These are phyloP conservation scores for Sugiyamaella qingdaonensis DNA, from an alignment of 805 yeast species.

Conservation along the genomic window DNA sequence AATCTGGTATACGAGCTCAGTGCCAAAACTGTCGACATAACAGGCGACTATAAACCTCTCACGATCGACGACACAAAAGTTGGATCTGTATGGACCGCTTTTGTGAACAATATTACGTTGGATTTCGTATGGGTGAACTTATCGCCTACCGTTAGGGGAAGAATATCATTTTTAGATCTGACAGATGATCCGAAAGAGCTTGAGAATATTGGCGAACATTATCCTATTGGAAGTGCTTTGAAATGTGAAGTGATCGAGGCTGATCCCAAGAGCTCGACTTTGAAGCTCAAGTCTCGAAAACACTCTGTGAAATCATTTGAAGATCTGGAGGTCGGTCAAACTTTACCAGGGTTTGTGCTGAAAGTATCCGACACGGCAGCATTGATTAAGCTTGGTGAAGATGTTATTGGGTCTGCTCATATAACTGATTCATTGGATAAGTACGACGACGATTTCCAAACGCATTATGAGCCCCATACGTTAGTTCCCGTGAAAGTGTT, in stretches of 20 bases:
- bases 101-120: conserved; percentile 57
- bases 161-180: conserved; percentile 60
- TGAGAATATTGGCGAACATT: conserved; percentile 48
- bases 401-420: conserved; percentile 31
- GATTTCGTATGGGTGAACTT: conserved; percentile 66
- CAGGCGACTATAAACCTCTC: conserved; percentile 31
- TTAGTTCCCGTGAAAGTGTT: conserved; percentile 24
- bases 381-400: conserved; percentile 16
- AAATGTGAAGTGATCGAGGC: conserved; percentile 50
- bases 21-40: conserved; percentile 43
- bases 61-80: conserved; percentile 42
- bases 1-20: conserved; percentile 63
- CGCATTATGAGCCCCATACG: conserved; percentile 19
- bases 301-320: conserved; percentile 22
- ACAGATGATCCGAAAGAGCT: conserved; percentile 47
- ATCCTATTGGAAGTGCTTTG: conserved; percentile 71
- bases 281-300: conserved; percentile 47
- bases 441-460: conserved; percentile 15
- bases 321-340: conserved; percentile 18
- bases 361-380: conserved; percentile 37
- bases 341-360: conserved; percentile 16
- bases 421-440: conserved; percentile 23
- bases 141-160: conserved; percentile 64
- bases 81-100: conserved; percentile 54
- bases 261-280: conserved; percentile 51